Conservation (phyloP, 2,329 filamentous ascomycete genomes). For the Fusarium incarnatum region DNA sequence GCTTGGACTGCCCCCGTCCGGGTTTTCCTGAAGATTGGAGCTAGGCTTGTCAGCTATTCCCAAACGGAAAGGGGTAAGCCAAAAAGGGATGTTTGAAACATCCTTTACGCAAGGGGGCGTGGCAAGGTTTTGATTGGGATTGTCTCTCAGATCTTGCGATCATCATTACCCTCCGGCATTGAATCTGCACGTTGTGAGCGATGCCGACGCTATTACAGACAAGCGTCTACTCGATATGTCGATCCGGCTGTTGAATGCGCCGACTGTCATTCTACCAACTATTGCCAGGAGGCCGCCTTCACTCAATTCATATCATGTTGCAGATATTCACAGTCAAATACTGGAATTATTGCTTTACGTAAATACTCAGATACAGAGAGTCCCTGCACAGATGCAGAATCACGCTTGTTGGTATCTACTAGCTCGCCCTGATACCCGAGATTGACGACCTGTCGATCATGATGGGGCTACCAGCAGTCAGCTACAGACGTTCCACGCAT, state of each 20-base stretch:
- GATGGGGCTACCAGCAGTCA: constrained; percentile 38
- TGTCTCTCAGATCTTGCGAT: constrained; percentile 39
- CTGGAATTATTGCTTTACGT: constrained; percentile 22
- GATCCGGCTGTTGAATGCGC: constrained; percentile 32
- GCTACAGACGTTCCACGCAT: constrained; percentile 33
- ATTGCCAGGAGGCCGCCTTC: neutral
- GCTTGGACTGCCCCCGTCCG: neutral
- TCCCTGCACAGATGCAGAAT: constrained; percentile 11
- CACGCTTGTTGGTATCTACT: constrained; percentile 20
- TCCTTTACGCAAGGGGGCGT: constrained; percentile 34
- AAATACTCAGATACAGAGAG: constrained; percentile 3
- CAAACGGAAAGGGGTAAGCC: constrained; percentile 31
- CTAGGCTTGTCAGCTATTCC: constrained; percentile 36
- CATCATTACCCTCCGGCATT: constrained; percentile 35
- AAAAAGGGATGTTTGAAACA: constrained; percentile 45
- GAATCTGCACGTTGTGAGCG: constrained; percentile 21
- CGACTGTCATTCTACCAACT: constrained; percentile 1
- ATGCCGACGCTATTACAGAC: constrained; percentile 38
- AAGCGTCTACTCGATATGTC: constrained; percentile 26
- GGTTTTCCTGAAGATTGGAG: constrained; percentile 14
- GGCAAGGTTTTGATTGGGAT: constrained; percentile 40
- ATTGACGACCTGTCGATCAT: constrained; percentile 47
- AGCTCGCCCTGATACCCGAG: constrained; percentile 46
- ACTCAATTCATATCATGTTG: neutral
- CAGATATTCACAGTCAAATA: neutral